Evolutionary conservation across 2,329 filamentous ascomycete genomes (phyloP).

Genomic region (Peltaster fructicola): DNA sequence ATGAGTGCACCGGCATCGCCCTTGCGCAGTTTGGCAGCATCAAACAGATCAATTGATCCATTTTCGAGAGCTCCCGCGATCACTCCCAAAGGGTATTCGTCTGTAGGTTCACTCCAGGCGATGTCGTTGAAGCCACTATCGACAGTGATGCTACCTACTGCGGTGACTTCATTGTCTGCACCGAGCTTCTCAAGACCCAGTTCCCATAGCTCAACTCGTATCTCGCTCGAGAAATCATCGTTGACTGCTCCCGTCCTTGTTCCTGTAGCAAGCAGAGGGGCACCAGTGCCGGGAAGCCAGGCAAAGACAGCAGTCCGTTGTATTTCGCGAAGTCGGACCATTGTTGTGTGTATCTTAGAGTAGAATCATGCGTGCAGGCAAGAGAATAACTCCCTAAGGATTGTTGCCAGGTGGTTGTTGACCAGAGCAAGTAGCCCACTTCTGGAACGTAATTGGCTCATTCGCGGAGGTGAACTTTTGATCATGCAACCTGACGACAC

Average conservation of each 20-base stretch:
- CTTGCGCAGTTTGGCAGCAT: slow-evolving; percentile 51
- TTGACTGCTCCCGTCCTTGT: slow-evolving; percentile 90
- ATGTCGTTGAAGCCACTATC: slow-evolving; percentile 97
- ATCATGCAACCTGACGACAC: no score
- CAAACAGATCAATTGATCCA: slow-evolving; percentile 84
- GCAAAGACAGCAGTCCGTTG: slow-evolving; percentile 92
- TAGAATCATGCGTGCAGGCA: slow-evolving; percentile 1
- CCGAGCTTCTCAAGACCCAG: slow-evolving; percentile 62
- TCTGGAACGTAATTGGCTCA: not conserved
- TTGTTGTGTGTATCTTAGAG: no score
- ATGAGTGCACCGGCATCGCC: slow-evolving; percentile 52
- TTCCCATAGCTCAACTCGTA: slow-evolving; percentile 92
- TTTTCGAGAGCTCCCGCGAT: slow-evolving; percentile 93
- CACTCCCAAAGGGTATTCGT: slow-evolving; percentile 64
- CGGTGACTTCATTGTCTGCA: slow-evolving; percentile 67
- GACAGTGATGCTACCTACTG: slow-evolving; percentile 64
- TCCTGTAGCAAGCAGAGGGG: slow-evolving; percentile 76
- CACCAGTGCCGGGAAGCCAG: slow-evolving; percentile 70
- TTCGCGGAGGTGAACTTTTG: no score
- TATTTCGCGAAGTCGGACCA: slow-evolving; percentile 95
- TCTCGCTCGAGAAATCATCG: slow-evolving; percentile 94
- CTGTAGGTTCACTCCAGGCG: slow-evolving; percentile 73
- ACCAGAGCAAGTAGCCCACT: not conserved
- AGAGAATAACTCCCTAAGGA: not conserved
- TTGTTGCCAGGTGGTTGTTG: not conserved